phyloP scores from a whole-genome alignment of 306 rosid species.

The Sindora glabra region DNA sequence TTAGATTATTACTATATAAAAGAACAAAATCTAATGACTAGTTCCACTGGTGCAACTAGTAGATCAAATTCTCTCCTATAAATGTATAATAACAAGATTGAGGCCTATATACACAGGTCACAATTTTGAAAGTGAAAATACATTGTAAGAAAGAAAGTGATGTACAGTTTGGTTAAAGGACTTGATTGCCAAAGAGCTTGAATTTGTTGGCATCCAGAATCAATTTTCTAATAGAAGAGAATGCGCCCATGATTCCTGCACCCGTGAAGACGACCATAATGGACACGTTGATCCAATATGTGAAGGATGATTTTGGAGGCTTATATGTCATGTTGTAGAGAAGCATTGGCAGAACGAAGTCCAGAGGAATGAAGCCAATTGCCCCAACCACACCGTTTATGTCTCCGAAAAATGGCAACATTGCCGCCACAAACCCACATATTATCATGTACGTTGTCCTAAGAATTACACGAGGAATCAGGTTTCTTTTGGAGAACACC shows the following conservation, averaged over 20 bases:
- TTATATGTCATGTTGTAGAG: slow-evolving; percentile 78
- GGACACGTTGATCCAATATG: slow-evolving; percentile 63
- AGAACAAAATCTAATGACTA: too few species aligned
- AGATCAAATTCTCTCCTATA: too few species aligned
- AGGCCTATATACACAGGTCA: too few species aligned
- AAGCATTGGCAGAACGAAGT: slow-evolving; percentile 90
- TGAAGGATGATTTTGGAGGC: slow-evolving; percentile 55
- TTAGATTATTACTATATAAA: too few species aligned
- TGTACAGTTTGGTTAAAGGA: too few species aligned
- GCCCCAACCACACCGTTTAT: slow-evolving; percentile 83
- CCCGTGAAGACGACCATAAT: slow-evolving; percentile 71
- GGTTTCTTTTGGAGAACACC: slow-evolving; percentile 70
- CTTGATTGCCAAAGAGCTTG: slow-evolving; percentile 65
- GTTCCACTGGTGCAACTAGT: too few species aligned
- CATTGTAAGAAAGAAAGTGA: too few species aligned
- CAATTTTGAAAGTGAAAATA: too few species aligned
- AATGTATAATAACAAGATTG: too few species aligned
- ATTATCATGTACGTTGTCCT: slow-evolving; percentile 63
- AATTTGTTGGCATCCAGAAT: slow-evolving; percentile 71
- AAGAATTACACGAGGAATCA: slow-evolving; percentile 70
- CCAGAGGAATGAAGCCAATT: slow-evolving; percentile 85
- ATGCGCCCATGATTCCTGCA: slow-evolving; percentile 70
- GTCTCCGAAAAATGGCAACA: slow-evolving; percentile 96
- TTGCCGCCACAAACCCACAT: slow-evolving; percentile 82
- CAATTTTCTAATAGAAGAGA: slow-evolving; percentile 76